Evolutionary conservation across 2,329 filamentous ascomycete species (phyloP).

Genomic region (Fusarium phyllophilum): DNA sequence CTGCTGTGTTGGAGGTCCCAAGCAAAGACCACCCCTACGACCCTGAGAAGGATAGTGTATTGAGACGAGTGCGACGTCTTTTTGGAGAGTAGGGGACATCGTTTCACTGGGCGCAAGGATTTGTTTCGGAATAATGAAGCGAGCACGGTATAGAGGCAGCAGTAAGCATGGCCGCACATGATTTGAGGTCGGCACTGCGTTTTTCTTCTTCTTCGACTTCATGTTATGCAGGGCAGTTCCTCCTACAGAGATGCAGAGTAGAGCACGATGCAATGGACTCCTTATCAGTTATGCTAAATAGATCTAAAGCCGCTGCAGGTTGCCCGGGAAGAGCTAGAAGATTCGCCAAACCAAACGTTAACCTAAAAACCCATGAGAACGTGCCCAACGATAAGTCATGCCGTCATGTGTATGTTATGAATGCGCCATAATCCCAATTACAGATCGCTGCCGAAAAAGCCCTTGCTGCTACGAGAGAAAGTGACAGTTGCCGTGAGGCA

Average conservation of each 20-base stretch:
- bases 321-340: constrained; percentile 34
- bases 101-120: constrained; percentile 1
- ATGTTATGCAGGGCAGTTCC: constrained; percentile 4
- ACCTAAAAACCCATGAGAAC: constrained; percentile 28
- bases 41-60: constrained; percentile 96
- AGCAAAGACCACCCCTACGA: constrained; percentile 99
- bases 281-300: constrained; percentile 33
- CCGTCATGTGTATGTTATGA: constrained; percentile 18
- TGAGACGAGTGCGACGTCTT: constrained; percentile 80
- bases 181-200: constrained; percentile 6
- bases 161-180: not conserved
- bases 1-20: constrained; percentile 94
- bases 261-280: constrained; percentile 22
- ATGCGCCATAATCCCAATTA: constrained; percentile 41
- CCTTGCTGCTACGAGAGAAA: constrained; percentile 59
- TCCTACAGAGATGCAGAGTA: constrained; percentile 3
- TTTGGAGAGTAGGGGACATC: constrained; percentile 70
- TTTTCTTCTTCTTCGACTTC: constrained; percentile 5
- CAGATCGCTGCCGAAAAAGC: constrained; percentile 56
- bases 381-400: constrained; percentile 28
- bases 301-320: constrained; percentile 39
- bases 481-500: constrained; percentile 82
- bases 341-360: constrained; percentile 36
- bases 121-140: constrained; percentile 10
- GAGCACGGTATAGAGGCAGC: constrained; percentile 2